A percentile compares a stretch with the other conserved stretches of the same genome.
Conservation (phyloP, 2,329 filamentous ascomycete genomes). For the Fusarium sp. region DNA sequence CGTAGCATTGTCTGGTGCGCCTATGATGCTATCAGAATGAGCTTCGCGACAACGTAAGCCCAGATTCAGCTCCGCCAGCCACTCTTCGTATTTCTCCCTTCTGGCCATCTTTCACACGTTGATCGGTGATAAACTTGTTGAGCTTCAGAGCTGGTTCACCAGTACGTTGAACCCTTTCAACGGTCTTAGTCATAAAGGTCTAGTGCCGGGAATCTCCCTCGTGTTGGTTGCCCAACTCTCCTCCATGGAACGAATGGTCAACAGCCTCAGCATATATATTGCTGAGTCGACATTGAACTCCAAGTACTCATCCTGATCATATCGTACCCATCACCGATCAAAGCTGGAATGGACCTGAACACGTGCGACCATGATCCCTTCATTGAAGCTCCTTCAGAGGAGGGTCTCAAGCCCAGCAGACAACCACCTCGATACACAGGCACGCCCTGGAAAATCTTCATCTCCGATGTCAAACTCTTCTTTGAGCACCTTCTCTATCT, state of each 20-base stretch:
- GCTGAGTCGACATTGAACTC: background rate
- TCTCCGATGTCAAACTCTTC: conserved; percentile 14
- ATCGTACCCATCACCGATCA: background rate
- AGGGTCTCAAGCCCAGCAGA: conserved; percentile 7
- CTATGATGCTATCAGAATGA: background rate
- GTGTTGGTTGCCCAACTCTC: background rate
- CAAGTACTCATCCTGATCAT: background rate
- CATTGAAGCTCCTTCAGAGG: conserved; percentile 12
- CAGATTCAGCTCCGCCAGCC: background rate
- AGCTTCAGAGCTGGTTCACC: background rate
- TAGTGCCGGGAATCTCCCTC: background rate
- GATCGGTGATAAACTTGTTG: background rate
- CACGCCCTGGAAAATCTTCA: conserved; percentile 12
- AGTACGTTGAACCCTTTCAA: conserved; percentile 2
- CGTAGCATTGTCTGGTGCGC: background rate
- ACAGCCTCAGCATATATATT: background rate
- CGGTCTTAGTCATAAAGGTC: background rate
- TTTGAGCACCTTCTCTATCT: conserved; percentile 16
- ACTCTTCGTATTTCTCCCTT: background rate
- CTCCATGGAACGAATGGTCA: background rate
- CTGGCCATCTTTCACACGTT: background rate
- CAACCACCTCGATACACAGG: conserved; percentile 23
- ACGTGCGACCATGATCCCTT: conserved; percentile 6
- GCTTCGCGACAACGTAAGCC: background rate
- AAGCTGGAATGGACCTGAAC: background rate